phyloP scores from a whole-genome alignment of 2,329 filamentous ascomycete genomes.

The Leptosphaerulina australis region DNA sequence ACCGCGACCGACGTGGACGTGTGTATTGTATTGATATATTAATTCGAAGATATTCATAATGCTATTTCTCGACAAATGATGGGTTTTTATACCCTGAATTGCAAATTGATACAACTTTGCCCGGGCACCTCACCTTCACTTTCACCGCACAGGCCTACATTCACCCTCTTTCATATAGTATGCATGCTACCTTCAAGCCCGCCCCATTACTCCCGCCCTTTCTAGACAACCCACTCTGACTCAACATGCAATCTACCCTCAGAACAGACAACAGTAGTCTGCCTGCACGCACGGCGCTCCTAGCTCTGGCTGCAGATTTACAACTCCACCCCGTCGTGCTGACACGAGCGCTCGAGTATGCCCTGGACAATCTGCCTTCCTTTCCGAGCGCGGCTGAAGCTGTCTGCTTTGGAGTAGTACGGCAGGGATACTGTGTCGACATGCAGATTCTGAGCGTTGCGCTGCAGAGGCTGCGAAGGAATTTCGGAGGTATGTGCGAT shows the following conservation, averaged over 20 bases:
- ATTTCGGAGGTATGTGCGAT: not conserved
- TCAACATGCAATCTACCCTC: not conserved
- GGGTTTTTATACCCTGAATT: too few species aligned
- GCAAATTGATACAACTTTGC: too few species aligned
- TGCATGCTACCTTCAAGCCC: not conserved
- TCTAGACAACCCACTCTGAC: not conserved
- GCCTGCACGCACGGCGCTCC: conserved; percentile 1
- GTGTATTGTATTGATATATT: too few species aligned
- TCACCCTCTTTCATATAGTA: not conserved
- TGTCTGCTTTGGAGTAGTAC: conserved; percentile 1
- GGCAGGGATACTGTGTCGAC: conserved; percentile 1
- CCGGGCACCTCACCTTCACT: not conserved
- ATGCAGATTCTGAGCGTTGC: not conserved
- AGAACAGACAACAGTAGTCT: conserved; percentile 7
- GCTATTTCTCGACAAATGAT: too few species aligned
- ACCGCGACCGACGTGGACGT: too few species aligned
- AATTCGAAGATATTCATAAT: not conserved
- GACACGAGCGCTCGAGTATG: conserved; percentile 1
- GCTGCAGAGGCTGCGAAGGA: not conserved
- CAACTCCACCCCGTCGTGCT: not conserved
- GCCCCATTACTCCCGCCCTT: not conserved
- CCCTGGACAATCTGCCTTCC: not conserved
- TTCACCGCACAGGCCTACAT: not conserved
- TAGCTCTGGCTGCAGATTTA: not conserved
- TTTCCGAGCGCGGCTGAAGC: not conserved